Evolutionary conservation across 441 rosid genomes (phyloP), one percentile per base, ranked within the genome.

Genomic region (Bocquillonia castaneifolia): DNA sequence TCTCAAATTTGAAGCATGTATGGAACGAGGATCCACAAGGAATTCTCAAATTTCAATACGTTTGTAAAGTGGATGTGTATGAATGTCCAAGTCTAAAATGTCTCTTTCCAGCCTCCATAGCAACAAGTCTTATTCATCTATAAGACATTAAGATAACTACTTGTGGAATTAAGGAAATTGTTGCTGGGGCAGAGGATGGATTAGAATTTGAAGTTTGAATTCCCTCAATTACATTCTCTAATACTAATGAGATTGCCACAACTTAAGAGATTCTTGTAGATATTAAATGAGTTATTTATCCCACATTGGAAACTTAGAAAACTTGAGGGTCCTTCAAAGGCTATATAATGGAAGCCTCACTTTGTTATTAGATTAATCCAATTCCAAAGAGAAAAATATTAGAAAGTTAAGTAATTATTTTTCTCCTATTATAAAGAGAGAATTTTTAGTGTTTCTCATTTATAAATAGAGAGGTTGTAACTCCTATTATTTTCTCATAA

Each of bases 1-100:
- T 74, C 53, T 76, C 74, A 48, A 69, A 71, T n/a, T 26, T 81
- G 74, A 78, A 71, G 76, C 62, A 57, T n/a, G 18, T 81, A 4
- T 76, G 80, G 82, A 63, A 47, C 28, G 28, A 55, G 22, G 74
- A 79, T 60, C 66, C 68, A 2, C 28, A 12, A 29, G 70, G 31
- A 57, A 52, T 50, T 57, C 62, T 74, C n/a, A 50, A 53, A 6
- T 79, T 77, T 45, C 61, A 15, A 14, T 53, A 75, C 20, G 70
- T 77, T 8, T 31, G 34, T 0, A 1, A 0, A 1, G 45, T 75
- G 12, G 1, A 3, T 25, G 56, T 63, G 42, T 0, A 0, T 0
- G 13, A 44, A 1, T 82, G 83, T 59, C 26, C 48, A 13, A 51
- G 60, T 44, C 60, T 64, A 44, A 57, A 64, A 48, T 20, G 37